These are phyloP conservation scores for Collybia mongolica DNA, from an alignment of 768 basidiomycete genomes.

Conservation along the genomic window DNA sequence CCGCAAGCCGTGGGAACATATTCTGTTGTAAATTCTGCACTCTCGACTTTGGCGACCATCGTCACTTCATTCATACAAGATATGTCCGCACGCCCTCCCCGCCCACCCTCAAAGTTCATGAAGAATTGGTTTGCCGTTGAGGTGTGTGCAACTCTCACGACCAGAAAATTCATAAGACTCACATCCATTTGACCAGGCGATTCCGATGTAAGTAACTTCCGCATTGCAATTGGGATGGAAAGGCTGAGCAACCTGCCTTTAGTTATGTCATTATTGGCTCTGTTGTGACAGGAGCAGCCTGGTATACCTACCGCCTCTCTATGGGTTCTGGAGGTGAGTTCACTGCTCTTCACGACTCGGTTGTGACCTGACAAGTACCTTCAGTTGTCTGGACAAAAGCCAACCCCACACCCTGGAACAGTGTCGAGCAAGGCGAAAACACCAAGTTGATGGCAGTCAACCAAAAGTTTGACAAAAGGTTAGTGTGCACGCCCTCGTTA, in stretches of 20 bases:
- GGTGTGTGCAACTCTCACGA: conserved; percentile 34
- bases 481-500: background rate
- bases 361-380: background rate
- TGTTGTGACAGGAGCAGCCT: conserved; percentile 55
- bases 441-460: conserved; percentile 70
- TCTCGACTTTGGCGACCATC: background rate
- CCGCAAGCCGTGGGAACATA: conserved; percentile 32
- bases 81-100: conserved; percentile 13
- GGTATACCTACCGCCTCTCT: conserved; percentile 70
- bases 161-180: conserved; percentile 4
- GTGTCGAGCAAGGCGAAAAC: conserved; percentile 70
- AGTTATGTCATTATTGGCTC: conserved; percentile 54
- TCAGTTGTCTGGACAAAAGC: conserved; percentile 55
- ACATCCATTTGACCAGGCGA: conserved; percentile 32
- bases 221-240: background rate
- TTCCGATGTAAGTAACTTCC: conserved; percentile 43
- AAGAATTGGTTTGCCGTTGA: conserved; percentile 77
- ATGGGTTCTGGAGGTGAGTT: conserved; percentile 51
- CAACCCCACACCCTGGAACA: conserved; percentile 91
- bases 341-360: background rate
- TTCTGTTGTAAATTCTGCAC: conserved; percentile 9
- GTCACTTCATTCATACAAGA: conserved; percentile 11
- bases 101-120: conserved; percentile 42
- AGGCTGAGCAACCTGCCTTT: background rate
- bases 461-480: conserved; percentile 78